Base-by-base conservation (phyloP, 495 filamentous ascomycete genomes). In the Staphylotrichum longicolle region DNA sequence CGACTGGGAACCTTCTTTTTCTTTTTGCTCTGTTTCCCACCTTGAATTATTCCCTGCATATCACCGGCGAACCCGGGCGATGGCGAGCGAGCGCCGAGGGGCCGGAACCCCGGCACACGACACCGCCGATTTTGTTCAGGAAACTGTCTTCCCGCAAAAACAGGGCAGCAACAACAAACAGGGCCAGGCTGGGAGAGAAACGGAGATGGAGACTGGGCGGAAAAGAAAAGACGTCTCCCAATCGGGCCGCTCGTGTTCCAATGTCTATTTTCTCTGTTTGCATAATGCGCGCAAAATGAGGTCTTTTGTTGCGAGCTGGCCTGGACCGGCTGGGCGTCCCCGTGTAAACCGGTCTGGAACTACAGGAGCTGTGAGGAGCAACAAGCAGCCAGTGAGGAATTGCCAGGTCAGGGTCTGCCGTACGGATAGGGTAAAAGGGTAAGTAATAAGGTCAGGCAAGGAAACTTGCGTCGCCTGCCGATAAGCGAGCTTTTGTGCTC, bases 261-360 rank as follows among this genome's bases (percentile, higher is more conserved):
- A 41, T 30, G 15, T 32, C 20, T 27, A 27, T 54, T 46, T 15
- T 40, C 12, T 47, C 4, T 50, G 9, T 12, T 11, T 50, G 37
- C 46, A 50, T 50, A 58, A 58, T 51, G 37, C 46, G 37, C 56
- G 56, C 46, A 51, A 50, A 58, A 49, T 57, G 54, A 57, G 44
- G 53, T 15, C 40, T 42, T 44, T 37, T 20, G 20, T 27, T 1
- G 20, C n/a, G 51, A 54, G 51, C 15, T 20, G 37, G 15, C 14
- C 35, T 30, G 50, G 41, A 7, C 41, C 3, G 41, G 41, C 11
- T 35, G 11, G 53, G 35, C 37, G 37, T 39, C 37, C 6, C 37
- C 37, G 37, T 39, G 6, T 39, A 10, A 27, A 27, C 20, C 37
- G 6, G 37, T 39, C 37, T 39, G 37, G 6, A 10, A 10, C 6